phyloP scores from a whole-genome alignment of 2,329 filamentous ascomycete genomes.

The Fusarium siculi region DNA sequence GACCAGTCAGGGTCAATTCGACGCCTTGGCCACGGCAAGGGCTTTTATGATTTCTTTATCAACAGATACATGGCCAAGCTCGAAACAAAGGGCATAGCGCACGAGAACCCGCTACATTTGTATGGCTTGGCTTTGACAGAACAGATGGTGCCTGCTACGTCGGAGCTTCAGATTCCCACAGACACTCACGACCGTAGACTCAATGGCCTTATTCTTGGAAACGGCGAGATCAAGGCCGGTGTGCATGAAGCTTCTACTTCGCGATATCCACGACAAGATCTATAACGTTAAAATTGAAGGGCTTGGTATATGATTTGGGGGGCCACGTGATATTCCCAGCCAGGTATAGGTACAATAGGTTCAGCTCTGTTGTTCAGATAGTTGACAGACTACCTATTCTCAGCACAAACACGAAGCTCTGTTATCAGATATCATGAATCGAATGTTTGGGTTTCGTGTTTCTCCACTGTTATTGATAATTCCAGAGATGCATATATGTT shows the following conservation, averaged over 20 bases:
- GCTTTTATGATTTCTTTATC: slow-evolving; percentile 96
- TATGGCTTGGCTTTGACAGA: slow-evolving; percentile 87
- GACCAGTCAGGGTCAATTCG: slow-evolving; percentile 67
- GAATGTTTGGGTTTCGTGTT: background rate
- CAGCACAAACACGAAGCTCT: background rate
- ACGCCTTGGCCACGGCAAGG: slow-evolving; percentile 91
- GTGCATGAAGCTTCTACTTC: slow-evolving; percentile 54
- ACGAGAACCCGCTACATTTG: slow-evolving; percentile 58
- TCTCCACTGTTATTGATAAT: background rate
- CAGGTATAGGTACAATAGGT: background rate
- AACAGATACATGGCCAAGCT: slow-evolving; percentile 71
- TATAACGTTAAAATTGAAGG: background rate
- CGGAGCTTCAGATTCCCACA: slow-evolving; percentile 75
- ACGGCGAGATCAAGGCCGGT: slow-evolving; percentile 66
- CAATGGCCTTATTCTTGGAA: slow-evolving; percentile 79
- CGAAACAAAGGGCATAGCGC: slow-evolving; percentile 48
- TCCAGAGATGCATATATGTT: background rate
- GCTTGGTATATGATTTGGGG: background rate
- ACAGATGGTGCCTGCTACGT: slow-evolving; percentile 74
- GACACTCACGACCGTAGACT: slow-evolving; percentile 81
- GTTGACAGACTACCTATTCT: background rate
- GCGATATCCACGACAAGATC: slow-evolving; percentile 26
- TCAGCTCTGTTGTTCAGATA: background rate
- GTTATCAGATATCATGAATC: background rate
- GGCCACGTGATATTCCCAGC: background rate